Base-by-base conservation (phyloP, 306 rosid species). In the Lupinus albus region DNA sequence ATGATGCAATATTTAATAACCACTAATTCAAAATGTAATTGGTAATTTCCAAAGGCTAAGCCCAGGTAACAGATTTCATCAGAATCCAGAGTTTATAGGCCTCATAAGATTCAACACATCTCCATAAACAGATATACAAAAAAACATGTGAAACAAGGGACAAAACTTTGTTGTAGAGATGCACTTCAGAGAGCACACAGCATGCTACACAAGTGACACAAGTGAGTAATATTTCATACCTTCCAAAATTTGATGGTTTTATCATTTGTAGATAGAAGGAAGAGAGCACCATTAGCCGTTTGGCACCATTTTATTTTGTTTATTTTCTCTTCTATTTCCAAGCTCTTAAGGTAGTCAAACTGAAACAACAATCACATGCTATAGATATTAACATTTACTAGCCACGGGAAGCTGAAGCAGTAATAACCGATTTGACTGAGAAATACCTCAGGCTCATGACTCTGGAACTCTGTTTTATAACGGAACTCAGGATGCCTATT, bases 271-370 rank as follows among this genome's bases (percentile, higher is more conserved):
- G 99, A 94, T 65, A 94, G 86, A 64, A 94, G 95, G 86, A 94
- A 94, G 13, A 94, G 71, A 6, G 99, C 95, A 18, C 97, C 93
- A 81, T 90, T 94, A 33, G 97, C 94, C 16, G 82, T 88, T 83
- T 94, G 99, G 82, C 99, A 94, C 99, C 99, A 94, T 82, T 89
- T 94, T 82, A 94, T 94, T 82, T 94, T 94, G 91, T 94, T 94
- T 81, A 94, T 94, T 82, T 94, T 94, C 88, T 94, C 99, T 87
- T 94, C 99, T 76, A 94, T 94, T 82, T 94, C 99, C 91, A 94
- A 94, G 54, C 99, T 94, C 91, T 94, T 94, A 64, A 94, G 97
- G 80, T 94, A 94, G 79, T 94, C 99, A 39, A 94, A 94, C 99
- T 94, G 93, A 73, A 75, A 81, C 46, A 70, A 61, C 11, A 25